phyloP scores from a whole-genome alignment of 1,284 basidiomycete genomes.

The Ceratobasidium sp. region DNA sequence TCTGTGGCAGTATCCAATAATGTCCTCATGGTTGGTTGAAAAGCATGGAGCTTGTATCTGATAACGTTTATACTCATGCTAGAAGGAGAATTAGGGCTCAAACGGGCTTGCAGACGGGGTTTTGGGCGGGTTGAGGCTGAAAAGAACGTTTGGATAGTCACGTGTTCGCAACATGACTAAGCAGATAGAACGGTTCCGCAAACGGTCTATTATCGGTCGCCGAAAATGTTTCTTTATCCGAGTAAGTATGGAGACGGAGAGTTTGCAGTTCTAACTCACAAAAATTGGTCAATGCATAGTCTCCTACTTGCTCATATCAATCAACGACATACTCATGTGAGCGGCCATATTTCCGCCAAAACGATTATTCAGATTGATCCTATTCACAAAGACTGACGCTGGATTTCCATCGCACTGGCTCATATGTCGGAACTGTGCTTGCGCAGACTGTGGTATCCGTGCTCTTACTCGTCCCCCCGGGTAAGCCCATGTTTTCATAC shows the following conservation, averaged over 20 bases:
- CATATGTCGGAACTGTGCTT: not conserved
- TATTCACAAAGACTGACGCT: constrained; percentile 15
- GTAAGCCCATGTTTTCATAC: not conserved
- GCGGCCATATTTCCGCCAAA: not conserved
- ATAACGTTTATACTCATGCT: no score
- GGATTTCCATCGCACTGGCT: constrained; percentile 10
- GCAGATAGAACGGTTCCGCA: no score
- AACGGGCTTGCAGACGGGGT: no score
- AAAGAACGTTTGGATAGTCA: no score
- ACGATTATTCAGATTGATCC: no score
- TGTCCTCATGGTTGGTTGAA: no score
- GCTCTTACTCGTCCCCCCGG: not conserved
- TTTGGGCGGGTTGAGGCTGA: no score
- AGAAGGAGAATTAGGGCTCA: no score
- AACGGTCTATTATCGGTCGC: no score
- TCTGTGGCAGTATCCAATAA: no score
- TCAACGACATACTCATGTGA: constrained; percentile 22
- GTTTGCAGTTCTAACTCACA: not conserved
- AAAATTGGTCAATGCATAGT: not conserved
- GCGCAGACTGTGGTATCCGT: not conserved
- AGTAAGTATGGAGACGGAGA: not conserved
- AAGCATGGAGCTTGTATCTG: no score
- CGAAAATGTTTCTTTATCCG: not conserved
- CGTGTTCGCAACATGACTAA: no score
- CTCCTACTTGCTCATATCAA: not conserved